Conservation (phyloP, 345 rosid genomes). For the Jatropha curcas region DNA sequence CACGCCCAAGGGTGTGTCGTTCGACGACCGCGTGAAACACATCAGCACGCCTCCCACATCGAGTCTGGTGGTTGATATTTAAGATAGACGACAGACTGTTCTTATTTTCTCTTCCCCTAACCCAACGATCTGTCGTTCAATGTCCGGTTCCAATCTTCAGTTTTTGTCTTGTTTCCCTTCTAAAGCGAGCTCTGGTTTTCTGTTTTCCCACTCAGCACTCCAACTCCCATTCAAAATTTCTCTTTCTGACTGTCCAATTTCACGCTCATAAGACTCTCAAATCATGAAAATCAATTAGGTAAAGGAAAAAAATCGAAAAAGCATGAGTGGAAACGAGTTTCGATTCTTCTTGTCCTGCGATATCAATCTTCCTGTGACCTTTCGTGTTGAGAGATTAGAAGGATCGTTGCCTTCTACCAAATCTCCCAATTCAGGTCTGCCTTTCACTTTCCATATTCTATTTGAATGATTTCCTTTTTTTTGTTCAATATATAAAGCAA, state of each 20-base stretch:
- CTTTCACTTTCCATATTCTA: background rate
- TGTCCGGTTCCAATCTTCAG: background rate
- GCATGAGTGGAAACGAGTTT: slow-evolving; percentile 83
- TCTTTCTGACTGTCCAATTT: background rate
- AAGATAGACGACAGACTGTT: too few relatives aligned
- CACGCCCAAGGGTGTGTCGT: too few relatives aligned
- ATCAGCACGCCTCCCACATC: too few relatives aligned
- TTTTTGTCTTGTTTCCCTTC: background rate
- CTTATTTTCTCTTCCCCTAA: too few relatives aligned
- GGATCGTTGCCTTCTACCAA: slow-evolving; percentile 59
- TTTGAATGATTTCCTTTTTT: background rate
- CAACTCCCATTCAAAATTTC: background rate
- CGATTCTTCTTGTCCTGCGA: slow-evolving; percentile 97
- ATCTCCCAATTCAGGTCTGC: slow-evolving; percentile 53
- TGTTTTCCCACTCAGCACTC: background rate
- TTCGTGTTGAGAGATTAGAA: slow-evolving; percentile 85
- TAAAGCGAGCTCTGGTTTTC: too few relatives aligned
- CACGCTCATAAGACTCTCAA: background rate
- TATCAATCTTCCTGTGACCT: slow-evolving; percentile 85
- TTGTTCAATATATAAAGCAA: background rate
- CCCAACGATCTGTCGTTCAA: too few relatives aligned
- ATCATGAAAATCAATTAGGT: background rate
- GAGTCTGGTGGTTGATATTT: too few relatives aligned
- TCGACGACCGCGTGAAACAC: too few relatives aligned
- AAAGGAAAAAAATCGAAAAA: background rate